These are phyloP conservation scores for Annulohypoxylon stygium DNA, from an alignment of 495 filamentous ascomycete species.

Conservation along the genomic window DNA sequence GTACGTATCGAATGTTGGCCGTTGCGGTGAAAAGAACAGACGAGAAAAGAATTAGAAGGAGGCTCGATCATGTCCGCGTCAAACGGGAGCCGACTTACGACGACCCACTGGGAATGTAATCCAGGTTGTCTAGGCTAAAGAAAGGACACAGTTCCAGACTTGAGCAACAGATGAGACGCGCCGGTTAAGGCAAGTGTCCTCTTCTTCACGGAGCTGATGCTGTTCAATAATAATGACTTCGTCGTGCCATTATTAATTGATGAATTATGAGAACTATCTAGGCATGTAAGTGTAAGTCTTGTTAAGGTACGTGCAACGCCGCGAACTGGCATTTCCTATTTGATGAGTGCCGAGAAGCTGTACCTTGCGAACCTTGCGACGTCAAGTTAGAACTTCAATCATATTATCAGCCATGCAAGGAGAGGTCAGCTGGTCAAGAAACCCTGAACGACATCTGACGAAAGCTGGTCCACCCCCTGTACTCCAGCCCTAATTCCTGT, in stretches of 20 bases:
- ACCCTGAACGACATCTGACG: conserved; percentile 46
- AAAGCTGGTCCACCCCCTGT: conserved; percentile 46
- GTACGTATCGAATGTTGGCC: conserved; percentile 40
- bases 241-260: background rate
- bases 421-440: conserved; percentile 44
- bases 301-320: conserved; percentile 8
- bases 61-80: conserved; percentile 27
- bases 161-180: conserved; percentile 23
- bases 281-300: background rate
- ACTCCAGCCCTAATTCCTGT: conserved; percentile 47
- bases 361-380: conserved; percentile 36
- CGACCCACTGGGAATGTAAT: conserved; percentile 24
- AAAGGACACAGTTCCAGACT: conserved; percentile 32
- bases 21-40: conserved; percentile 38
- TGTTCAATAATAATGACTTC: conserved; percentile 13
- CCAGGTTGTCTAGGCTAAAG: conserved; percentile 32
- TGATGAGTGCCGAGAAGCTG: conserved; percentile 34
- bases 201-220: conserved; percentile 34
- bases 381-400: conserved; percentile 32
- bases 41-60: conserved; percentile 21
- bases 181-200: conserved; percentile 18
- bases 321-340: conserved; percentile 27
- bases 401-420: conserved; percentile 44
- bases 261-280: background rate
- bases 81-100: conserved; percentile 23